phyloP scores from a whole-genome alignment of 1,284 basidiomycete genomes.

The Malassezia japonica region DNA sequence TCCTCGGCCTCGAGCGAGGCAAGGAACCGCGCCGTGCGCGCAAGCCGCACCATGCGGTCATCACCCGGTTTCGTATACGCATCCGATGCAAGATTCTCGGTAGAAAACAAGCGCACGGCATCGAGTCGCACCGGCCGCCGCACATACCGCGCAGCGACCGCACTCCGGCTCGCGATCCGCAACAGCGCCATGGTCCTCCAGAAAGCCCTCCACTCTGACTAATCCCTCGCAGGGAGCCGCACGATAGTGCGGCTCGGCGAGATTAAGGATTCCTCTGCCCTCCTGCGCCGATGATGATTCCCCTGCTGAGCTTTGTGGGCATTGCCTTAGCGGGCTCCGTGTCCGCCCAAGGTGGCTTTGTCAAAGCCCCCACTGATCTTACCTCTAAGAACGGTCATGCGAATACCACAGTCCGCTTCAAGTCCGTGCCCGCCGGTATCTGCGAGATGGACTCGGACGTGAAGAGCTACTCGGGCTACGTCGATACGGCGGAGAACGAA shows the following conservation, averaged over 20 bases:
- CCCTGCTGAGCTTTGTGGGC: not conserved
- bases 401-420: slow-evolving; percentile 26
- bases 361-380: slow-evolving; percentile 18
- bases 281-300: not conserved
- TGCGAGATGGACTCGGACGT: slow-evolving; percentile 65
- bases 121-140: not conserved
- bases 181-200: too few relatives aligned
- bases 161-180: too few relatives aligned
- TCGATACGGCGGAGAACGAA: slow-evolving; percentile 16
- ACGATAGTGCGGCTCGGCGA: too few relatives aligned
- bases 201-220: too few relatives aligned
- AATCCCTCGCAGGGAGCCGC: too few relatives aligned
- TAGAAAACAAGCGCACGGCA: not conserved
- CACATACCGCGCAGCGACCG: too few relatives aligned
- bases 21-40: slow-evolving; percentile 20
- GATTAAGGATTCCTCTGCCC: too few relatives aligned
- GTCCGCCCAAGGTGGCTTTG: slow-evolving; percentile 1
- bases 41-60: not conserved
- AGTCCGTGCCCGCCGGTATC: slow-evolving; percentile 54
- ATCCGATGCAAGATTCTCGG: slow-evolving; percentile 22
- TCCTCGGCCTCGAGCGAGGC: slow-evolving; percentile 24
- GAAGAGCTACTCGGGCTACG: slow-evolving; percentile 55
- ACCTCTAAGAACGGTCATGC: slow-evolving; percentile 17
- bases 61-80: slow-evolving; percentile 19
- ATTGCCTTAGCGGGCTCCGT: not conserved